A percentile compares a stretch with the other conserved stretches of the same genome.
phyloP scores from a whole-genome alignment of 1,284 basidiomycete species.

The Coniophora puteana region DNA sequence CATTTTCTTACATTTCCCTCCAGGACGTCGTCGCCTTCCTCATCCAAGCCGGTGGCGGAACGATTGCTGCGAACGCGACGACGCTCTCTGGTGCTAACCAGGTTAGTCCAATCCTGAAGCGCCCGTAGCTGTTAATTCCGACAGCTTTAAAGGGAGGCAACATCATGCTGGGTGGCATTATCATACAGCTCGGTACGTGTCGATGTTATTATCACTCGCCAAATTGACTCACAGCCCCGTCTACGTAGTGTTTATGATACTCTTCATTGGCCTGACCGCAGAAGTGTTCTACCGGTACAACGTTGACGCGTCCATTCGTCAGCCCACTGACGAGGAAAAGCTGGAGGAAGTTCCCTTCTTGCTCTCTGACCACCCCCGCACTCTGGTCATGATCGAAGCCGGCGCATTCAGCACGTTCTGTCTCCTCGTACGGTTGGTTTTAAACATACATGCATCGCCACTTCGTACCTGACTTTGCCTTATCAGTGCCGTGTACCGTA shows the following conservation, averaged over 20 bases:
- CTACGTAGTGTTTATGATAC: conserved; percentile 16
- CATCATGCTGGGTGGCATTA: conserved; percentile 57
- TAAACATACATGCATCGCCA: no score
- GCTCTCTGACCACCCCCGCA: no score
- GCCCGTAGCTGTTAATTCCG: no score
- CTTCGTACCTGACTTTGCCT: no score
- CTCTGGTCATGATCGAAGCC: conserved; percentile 29
- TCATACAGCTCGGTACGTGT: conserved; percentile 53
- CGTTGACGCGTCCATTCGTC: conserved; percentile 9
- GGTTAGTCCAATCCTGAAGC: no score
- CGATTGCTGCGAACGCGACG: conserved; percentile 43
- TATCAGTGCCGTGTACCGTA: conserved; percentile 18
- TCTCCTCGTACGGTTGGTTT: conserved; percentile 41
- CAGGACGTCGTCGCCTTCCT: conserved; percentile 50
- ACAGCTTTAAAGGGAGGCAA: conserved; percentile 34
- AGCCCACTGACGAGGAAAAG: conserved; percentile 5
- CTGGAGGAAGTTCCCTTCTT: conserved; percentile 3
- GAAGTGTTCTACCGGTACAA: conserved; percentile 17
- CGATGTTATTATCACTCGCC: no score
- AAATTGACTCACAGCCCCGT: no score
- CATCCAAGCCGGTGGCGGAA: conserved; percentile 56
- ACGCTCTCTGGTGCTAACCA: no score
- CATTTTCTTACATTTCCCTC: no score
- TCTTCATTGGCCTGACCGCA: conserved; percentile 12
- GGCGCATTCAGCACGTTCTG: conserved; percentile 33